Conservation (phyloP, 2,329 filamentous ascomycete genomes). For the Periconia digitata region DNA sequence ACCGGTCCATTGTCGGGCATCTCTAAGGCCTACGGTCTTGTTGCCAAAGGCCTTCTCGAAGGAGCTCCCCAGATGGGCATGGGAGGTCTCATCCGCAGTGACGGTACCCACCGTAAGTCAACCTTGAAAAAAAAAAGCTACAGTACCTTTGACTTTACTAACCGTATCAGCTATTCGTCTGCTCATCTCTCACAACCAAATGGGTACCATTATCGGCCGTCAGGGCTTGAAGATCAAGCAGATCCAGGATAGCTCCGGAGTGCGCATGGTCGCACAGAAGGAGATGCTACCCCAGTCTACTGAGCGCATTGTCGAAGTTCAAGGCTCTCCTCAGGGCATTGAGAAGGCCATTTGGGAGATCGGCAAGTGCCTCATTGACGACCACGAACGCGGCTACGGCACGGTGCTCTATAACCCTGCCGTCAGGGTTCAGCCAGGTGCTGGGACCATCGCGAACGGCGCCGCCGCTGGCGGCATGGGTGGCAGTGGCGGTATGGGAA, state of each 20-base stretch:
- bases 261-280: conserved; percentile 99
- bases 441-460: conserved; percentile 55
- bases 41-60: conserved; percentile 87
- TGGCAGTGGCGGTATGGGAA: conserved; percentile 53
- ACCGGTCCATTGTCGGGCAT: conserved; percentile 87
- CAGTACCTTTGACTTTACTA: conserved; percentile 16
- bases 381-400: conserved; percentile 95
- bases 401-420: conserved; percentile 97
- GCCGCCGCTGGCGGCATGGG: conserved; percentile 51
- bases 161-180: conserved; percentile 78
- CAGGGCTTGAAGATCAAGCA: conserved; percentile 99
- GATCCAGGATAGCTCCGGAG: conserved; percentile 94
- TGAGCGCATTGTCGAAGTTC: conserved; percentile 95
- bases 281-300: conserved; percentile 99
- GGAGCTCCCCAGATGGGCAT: conserved; percentile 94
- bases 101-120: conserved; percentile 89
- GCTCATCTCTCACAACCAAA: conserved; percentile 98
- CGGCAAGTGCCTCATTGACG: conserved; percentile 95
- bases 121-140: too few species aligned
- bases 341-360: conserved; percentile 98
- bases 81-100: conserved; percentile 80
- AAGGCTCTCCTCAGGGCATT: conserved; percentile 91
- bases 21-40: conserved; percentile 88
- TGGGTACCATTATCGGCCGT: conserved; percentile 98
- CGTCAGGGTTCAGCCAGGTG: conserved; percentile 75